A percentile compares a stretch with the other conserved stretches of the same genome.
phyloP scores from a whole-genome alignment of 2,329 filamentous ascomycete genomes.

The Chaetothyriales sp. region DNA sequence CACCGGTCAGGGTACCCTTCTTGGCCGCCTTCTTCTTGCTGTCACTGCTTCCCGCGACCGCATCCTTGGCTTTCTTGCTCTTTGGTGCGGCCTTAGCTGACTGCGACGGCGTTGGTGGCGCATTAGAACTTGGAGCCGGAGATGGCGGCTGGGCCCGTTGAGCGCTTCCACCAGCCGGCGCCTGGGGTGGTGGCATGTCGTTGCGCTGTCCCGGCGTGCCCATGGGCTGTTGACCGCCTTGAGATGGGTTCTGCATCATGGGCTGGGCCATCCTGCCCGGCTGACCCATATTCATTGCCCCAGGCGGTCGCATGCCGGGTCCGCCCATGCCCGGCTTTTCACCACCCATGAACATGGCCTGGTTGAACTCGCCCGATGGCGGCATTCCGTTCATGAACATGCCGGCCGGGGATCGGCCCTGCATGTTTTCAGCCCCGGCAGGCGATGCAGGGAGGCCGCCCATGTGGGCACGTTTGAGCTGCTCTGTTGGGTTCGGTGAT shows the following conservation, averaged over 20 bases:
- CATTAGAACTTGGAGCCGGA: slow-evolving; percentile 30
- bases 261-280: slow-evolving; percentile 26
- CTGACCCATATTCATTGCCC: slow-evolving; percentile 33
- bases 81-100: slow-evolving; percentile 45
- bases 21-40: slow-evolving; percentile 32
- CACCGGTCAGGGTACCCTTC: slow-evolving; percentile 27
- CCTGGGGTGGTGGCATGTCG: slow-evolving; percentile 36
- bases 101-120: slow-evolving; percentile 48
- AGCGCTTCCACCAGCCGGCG: slow-evolving; percentile 27
- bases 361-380: slow-evolving; percentile 21
- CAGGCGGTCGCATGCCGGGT: slow-evolving; percentile 44
- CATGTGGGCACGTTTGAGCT: slow-evolving; percentile 50
- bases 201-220: slow-evolving; percentile 44
- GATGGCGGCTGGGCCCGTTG: slow-evolving; percentile 30
- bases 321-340: slow-evolving; percentile 30
- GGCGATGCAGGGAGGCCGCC: slow-evolving; percentile 42
- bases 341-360: slow-evolving; percentile 29
- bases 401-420: slow-evolving; percentile 45
- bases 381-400: slow-evolving; percentile 41
- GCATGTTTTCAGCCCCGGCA: slow-evolving; percentile 41
- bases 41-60: slow-evolving; percentile 20
- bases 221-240: slow-evolving; percentile 29
- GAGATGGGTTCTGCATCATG: slow-evolving; percentile 34
- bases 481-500: slow-evolving; percentile 46
- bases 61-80: slow-evolving; percentile 42